These are phyloP conservation scores for Microbotryum intermedium DNA, from an alignment of 1,284 basidiomycete species.

Conservation along the genomic window DNA sequence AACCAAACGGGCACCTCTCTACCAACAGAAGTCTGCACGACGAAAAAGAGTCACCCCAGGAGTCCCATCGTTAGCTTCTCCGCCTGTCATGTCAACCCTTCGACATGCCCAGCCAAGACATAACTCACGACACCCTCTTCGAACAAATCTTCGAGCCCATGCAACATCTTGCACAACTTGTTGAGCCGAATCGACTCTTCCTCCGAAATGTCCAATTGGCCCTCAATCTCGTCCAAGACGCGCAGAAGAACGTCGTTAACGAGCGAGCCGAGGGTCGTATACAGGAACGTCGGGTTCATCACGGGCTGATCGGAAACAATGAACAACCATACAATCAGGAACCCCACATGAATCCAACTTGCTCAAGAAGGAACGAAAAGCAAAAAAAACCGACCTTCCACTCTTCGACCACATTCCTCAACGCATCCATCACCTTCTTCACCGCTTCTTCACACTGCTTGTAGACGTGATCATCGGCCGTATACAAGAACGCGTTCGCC, in stretches of 20 bases:
- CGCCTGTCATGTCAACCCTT: no score
- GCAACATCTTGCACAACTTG: conserved; percentile 68
- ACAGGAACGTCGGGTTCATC: conserved; percentile 33
- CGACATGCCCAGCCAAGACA: background rate
- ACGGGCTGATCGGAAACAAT: conserved; percentile 29
- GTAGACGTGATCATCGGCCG: conserved; percentile 64
- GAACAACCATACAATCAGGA: no score
- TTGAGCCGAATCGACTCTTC: conserved; percentile 75
- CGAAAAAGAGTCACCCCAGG: conserved; percentile 18
- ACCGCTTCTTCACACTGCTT: conserved; percentile 67
- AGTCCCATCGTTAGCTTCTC: background rate
- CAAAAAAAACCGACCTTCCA: conserved; percentile 69
- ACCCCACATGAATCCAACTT: no score
- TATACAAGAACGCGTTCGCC: conserved; percentile 62
- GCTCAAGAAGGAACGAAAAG: no score
- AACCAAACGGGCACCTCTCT: conserved; percentile 76
- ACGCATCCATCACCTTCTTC: conserved; percentile 55
- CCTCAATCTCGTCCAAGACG: conserved; percentile 66
- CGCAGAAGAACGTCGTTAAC: conserved; percentile 62
- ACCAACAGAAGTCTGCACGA: conserved; percentile 38
- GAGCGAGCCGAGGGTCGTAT: conserved; percentile 54
- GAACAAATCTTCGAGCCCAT: conserved; percentile 67
- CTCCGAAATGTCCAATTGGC: conserved; percentile 77
- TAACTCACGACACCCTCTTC: conserved; percentile 50
- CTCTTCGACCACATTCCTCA: conserved; percentile 56